A percentile compares a stretch with the other conserved stretches of the same genome.
Evolutionary conservation across 2,329 filamentous ascomycete species (phyloP).

Genomic region (Phoma sp.): DNA sequence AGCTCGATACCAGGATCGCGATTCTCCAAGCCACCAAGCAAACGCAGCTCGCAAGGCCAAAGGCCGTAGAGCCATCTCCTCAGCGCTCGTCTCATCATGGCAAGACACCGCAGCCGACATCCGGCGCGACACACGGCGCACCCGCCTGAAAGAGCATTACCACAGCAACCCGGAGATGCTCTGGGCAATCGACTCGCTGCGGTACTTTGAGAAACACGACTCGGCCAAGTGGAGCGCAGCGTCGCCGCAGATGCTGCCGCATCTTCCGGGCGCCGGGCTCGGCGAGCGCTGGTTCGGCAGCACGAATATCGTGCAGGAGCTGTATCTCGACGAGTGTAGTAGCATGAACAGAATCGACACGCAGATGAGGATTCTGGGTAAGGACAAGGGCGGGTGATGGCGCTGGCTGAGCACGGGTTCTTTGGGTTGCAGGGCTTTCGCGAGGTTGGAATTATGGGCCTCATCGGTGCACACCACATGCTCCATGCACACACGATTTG

Average conservation of each 20-base stretch:
- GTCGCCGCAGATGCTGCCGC: conserved; percentile 24
- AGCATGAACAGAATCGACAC: conserved; percentile 38
- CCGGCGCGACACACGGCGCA: conserved; percentile 32
- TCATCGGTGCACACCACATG: too few relatives aligned
- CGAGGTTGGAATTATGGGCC: too few relatives aligned
- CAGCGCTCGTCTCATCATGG: conserved; percentile 6
- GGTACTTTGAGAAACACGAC: conserved; percentile 30
- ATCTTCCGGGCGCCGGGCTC: conserved; percentile 37
- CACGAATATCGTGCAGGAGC: conserved; percentile 34
- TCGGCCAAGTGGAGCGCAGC: conserved; percentile 15
- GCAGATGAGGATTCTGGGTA: not conserved
- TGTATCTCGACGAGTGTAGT: conserved; percentile 44
- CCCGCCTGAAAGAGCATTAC: conserved; percentile 33
- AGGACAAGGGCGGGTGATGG: not conserved
- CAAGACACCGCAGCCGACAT: conserved; percentile 22
- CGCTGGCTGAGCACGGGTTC: not conserved
- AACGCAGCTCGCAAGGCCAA: conserved; percentile 13
- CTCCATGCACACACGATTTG: too few relatives aligned
- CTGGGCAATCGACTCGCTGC: conserved; percentile 39
- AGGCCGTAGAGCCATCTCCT: conserved; percentile 19
- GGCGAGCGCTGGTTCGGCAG: conserved; percentile 42
- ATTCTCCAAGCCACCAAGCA: not conserved
- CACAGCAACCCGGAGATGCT: conserved; percentile 32
- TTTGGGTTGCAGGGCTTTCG: too few relatives aligned
- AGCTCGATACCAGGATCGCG: conserved; percentile 4